phyloP scores from a whole-genome alignment of 1,139 yeast genomes.

The Yamadazyma aaseri region DNA sequence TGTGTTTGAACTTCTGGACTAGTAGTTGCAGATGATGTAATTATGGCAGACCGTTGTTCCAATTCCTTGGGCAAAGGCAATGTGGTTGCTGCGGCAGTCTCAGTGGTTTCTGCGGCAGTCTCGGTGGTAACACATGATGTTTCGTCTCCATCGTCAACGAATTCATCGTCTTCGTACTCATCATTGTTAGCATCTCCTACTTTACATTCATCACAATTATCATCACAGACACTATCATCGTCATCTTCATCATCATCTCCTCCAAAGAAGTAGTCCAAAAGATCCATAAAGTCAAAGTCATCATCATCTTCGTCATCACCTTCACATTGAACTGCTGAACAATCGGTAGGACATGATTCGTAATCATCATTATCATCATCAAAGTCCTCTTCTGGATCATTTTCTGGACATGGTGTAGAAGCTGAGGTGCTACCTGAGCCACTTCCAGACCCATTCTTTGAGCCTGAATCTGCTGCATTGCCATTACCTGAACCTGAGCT shows the following conservation, averaged over 20 bases:
- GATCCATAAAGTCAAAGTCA: conserved; percentile 15
- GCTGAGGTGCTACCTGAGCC: conserved; percentile 1
- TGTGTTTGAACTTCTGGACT: conserved; percentile 10
- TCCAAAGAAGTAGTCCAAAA: conserved; percentile 17
- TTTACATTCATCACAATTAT: conserved; percentile 16
- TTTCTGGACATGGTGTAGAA: conserved; percentile 4
- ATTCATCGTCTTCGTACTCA: conserved; percentile 13
- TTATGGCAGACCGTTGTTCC: background rate
- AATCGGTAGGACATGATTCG: conserved; percentile 11
- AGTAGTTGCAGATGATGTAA: conserved; percentile 8
- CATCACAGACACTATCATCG: conserved; percentile 18
- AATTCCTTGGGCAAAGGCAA: conserved; percentile 3
- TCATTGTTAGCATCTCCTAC: conserved; percentile 9
- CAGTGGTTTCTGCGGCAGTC: conserved; percentile 8
- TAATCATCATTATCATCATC: conserved; percentile 8
- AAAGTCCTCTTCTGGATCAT: conserved; percentile 11
- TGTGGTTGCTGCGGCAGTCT: conserved; percentile 5
- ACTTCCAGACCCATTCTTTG: conserved; percentile 5
- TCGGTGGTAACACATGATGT: conserved; percentile 11
- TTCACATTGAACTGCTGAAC: conserved; percentile 15
- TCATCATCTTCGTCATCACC: conserved; percentile 21
- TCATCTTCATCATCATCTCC: conserved; percentile 17
- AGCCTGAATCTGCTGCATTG: background rate
- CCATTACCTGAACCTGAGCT: conserved; percentile 13
- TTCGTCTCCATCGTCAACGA: conserved; percentile 15